These are phyloP conservation scores for Luzula sylvatica DNA, from an alignment of 176 grass and related monocot genomes.

Conservation along the genomic window DNA sequence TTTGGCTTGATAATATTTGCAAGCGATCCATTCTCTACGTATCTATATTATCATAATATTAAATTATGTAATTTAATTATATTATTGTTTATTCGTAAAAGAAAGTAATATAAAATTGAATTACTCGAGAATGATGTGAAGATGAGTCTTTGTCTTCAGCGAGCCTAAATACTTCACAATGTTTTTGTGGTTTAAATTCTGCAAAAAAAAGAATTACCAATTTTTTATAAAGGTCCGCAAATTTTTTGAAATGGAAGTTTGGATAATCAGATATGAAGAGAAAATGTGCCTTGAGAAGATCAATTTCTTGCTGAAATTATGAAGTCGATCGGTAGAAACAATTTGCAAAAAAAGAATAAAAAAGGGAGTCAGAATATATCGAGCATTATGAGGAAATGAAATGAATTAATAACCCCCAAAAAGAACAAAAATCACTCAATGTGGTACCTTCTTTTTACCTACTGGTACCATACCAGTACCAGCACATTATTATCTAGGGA, in stretches of 20 bases:
- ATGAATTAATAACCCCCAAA: slow-evolving; percentile 16
- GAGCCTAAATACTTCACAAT: slow-evolving; percentile 97
- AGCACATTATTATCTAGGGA: too few species aligned
- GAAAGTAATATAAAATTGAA: not conserved
- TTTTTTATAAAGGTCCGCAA: slow-evolving; percentile 8
- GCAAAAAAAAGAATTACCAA: slow-evolving; percentile 19
- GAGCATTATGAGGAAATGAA: slow-evolving; percentile 22
- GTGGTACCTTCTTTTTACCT: too few species aligned
- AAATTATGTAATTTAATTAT: not conserved
- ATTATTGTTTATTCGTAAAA: not conserved
- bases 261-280: not conserved
- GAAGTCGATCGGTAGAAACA: slow-evolving; percentile 14
- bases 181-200: slow-evolving; percentile 99
- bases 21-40: slow-evolving; percentile 98
- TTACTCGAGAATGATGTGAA: slow-evolving; percentile 99
- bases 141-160: slow-evolving; percentile 83
- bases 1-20: slow-evolving; percentile 99
- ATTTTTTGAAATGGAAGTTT: slow-evolving; percentile 8
- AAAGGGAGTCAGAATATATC: slow-evolving; percentile 22
- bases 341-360: slow-evolving; percentile 15
- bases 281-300: slow-evolving; percentile 85
- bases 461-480: too few species aligned
- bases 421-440: too few species aligned
- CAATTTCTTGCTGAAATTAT: slow-evolving; percentile 93
- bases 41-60: slow-evolving; percentile 40